These are phyloP conservation scores for Saccharomycopsis sp. DNA, from an alignment of 805 yeast genomes.

Conservation along the genomic window DNA sequence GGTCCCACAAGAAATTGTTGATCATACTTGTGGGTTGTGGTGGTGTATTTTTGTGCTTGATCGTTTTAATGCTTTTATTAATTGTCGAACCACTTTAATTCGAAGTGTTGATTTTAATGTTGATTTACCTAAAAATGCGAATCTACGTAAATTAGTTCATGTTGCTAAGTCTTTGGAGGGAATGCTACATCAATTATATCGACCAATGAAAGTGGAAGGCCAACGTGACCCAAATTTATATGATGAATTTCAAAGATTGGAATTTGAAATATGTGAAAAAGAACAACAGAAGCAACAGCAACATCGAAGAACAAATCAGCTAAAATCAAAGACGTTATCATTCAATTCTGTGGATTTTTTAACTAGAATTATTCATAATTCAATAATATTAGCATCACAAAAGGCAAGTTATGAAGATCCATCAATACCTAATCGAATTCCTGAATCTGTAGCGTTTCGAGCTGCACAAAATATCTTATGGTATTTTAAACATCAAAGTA, in stretches of 20 bases:
- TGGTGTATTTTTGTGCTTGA: not conserved
- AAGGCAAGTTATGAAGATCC: slow-evolving; percentile 1
- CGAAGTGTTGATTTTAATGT: not conserved
- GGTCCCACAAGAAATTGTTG: not conserved
- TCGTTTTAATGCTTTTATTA: not conserved
- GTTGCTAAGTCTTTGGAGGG: slow-evolving; percentile 1
- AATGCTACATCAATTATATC: not conserved
- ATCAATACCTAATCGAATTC: not conserved
- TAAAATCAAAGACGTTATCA: too few species aligned
- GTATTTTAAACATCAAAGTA: not conserved
- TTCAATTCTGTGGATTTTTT: not conserved
- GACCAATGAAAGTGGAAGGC: not conserved
- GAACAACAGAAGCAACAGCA: not conserved
- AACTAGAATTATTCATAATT: not conserved
- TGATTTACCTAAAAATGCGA: not conserved
- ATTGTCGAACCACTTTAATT: not conserved
- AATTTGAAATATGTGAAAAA: not conserved
- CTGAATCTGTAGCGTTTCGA: not conserved
- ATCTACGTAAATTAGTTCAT: not conserved
- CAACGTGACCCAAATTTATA: not conserved
- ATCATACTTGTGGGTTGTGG: slow-evolving; percentile 1
- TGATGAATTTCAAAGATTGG: not conserved
- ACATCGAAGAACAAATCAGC: too few species aligned
- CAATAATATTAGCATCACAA: not conserved
- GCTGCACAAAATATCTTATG: not conserved